Percentiles rank a stretch among this genome's conserved stretches.
Evolutionary conservation across 441 rosid species (phyloP).

Genomic region (Brassica balearica): DNA sequence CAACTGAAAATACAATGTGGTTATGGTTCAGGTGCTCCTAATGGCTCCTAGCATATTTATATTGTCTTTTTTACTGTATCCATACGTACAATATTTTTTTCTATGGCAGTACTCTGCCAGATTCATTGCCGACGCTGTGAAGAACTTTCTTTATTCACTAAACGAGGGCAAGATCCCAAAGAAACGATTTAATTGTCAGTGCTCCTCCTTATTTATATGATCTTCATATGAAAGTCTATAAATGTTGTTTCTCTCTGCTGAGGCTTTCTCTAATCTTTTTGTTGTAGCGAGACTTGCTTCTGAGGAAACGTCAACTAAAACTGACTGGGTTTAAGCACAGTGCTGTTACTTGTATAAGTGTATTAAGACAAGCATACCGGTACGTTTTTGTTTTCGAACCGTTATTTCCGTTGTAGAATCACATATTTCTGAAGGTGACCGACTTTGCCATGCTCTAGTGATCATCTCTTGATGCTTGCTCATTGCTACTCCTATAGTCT

Average conservation of each 20-base stretch:
- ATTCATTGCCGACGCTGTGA: slow-evolving; percentile 79
- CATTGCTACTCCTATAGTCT: slow-evolving; percentile 1
- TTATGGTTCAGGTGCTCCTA: slow-evolving; percentile 65
- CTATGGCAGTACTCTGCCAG: slow-evolving; percentile 73
- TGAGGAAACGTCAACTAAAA: slow-evolving; percentile 66
- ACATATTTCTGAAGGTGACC: slow-evolving; percentile 2
- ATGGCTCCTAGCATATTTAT: neutral
- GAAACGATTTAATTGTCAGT: slow-evolving; percentile 39
- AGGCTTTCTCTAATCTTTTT: slow-evolving; percentile 24
- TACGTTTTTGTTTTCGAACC: slow-evolving; percentile 38
- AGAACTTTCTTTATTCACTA: slow-evolving; percentile 54
- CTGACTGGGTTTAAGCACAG: slow-evolving; percentile 83
- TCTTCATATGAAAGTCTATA: neutral
- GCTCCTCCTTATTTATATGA: neutral
- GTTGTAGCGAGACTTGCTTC: slow-evolving; percentile 90
- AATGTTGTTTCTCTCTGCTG: slow-evolving; percentile 9
- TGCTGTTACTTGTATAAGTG: slow-evolving; percentile 78
- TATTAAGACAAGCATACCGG: slow-evolving; percentile 79
- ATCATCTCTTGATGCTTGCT: slow-evolving; percentile 28
- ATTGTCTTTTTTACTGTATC: neutral
- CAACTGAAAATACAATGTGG: slow-evolving; percentile 79
- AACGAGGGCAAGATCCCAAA: neutral
- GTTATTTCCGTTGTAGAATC: slow-evolving; percentile 6
- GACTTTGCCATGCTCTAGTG: slow-evolving; percentile 18
- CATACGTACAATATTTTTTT: slow-evolving; percentile 10